A percentile compares a stretch with the other conserved stretches of the same genome.
These are phyloP conservation scores for Alloteropsis semialata DNA, from an alignment of 176 grass and related monocot genomes.

Conservation along the genomic window DNA sequence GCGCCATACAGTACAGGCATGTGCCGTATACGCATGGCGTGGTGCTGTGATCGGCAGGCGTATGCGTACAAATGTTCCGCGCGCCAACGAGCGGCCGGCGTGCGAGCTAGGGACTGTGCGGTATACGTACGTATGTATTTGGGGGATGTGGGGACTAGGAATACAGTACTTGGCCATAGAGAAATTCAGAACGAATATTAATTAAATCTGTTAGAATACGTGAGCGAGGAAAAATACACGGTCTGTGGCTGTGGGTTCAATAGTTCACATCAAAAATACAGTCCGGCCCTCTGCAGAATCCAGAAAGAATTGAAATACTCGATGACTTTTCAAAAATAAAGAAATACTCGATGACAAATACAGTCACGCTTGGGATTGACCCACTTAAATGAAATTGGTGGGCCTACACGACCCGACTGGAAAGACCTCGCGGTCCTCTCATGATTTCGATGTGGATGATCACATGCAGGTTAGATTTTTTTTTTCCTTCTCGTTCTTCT, in stretches of 20 bases:
- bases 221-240: too few species aligned
- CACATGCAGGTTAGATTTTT: neutral
- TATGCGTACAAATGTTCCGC: neutral
- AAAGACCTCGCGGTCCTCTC: conserved; percentile 5
- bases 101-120: neutral
- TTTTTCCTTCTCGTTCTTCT: too few species aligned
- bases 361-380: neutral
- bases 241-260: too few species aligned
- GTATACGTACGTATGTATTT: neutral
- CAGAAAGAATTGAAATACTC: too few species aligned
- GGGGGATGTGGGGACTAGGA: too few species aligned
- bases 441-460: neutral
- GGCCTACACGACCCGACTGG: neutral
- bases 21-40: conserved; percentile 2
- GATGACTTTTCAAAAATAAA: neutral
- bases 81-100: neutral
- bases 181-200: too few species aligned
- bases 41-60: neutral
- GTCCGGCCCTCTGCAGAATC: too few species aligned
- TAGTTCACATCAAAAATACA: too few species aligned
- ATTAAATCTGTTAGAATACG: too few species aligned
- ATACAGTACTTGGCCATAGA: too few species aligned
- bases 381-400: neutral
- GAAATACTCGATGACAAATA: neutral
- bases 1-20: neutral